phyloP scores from a whole-genome alignment of 768 basidiomycete species.

The Leccinum barrowsii region DNA sequence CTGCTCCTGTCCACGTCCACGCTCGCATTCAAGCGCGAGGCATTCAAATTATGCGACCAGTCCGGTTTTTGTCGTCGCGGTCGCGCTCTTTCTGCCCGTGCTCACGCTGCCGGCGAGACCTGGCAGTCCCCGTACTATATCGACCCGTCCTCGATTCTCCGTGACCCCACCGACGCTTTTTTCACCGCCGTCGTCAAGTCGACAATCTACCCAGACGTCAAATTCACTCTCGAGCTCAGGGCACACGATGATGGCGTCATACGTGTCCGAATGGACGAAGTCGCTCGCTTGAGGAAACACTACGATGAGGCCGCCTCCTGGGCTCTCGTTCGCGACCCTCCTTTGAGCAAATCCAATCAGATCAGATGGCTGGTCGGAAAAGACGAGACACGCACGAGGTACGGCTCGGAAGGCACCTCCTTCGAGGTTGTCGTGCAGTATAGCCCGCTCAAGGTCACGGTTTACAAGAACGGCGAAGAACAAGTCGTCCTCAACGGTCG shows the following conservation, averaged over 20 bases:
- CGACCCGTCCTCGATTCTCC: constrained; percentile 51
- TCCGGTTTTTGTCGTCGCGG: constrained; percentile 93
- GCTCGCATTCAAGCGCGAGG: constrained; percentile 67
- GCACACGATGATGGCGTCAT: constrained; percentile 87
- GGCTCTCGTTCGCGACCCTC: constrained; percentile 77
- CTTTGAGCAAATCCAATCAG: constrained; percentile 41
- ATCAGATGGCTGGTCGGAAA: constrained; percentile 66
- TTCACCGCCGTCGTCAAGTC: constrained; percentile 80
- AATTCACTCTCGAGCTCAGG: constrained; percentile 77
- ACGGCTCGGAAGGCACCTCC: constrained; percentile 59
- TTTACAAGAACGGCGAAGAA: constrained; percentile 71
- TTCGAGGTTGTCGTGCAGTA: constrained; percentile 69
- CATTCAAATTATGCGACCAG: constrained; percentile 95
- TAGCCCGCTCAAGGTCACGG: constrained; percentile 69
- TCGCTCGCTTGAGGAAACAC: constrained; percentile 70
- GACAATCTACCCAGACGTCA: constrained; percentile 77
- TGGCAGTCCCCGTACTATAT: constrained; percentile 91
- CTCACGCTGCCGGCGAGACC: constrained; percentile 47
- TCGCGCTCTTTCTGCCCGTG: constrained; percentile 75
- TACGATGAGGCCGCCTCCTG: constrained; percentile 92
- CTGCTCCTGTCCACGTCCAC: constrained; percentile 32
- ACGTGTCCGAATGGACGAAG: constrained; percentile 90
- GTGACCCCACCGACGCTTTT: constrained; percentile 47
- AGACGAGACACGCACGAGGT: constrained; percentile 59
- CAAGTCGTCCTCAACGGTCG: constrained; percentile 88